These are phyloP conservation scores for Bretschneidera sinensis DNA, from an alignment of 345 rosid species.

Conservation along the genomic window DNA sequence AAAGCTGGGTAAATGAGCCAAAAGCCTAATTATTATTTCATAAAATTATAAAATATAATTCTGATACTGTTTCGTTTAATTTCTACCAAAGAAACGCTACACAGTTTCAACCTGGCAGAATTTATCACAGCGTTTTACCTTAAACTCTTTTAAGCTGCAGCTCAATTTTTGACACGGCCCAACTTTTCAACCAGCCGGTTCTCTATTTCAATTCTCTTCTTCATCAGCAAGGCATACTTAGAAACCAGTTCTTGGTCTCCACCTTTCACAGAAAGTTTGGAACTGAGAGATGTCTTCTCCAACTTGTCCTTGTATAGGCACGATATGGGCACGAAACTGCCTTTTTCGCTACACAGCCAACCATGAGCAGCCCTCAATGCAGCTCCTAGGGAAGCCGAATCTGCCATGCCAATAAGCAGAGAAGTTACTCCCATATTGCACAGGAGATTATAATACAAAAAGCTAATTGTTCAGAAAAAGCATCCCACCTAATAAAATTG, in stretches of 20 bases:
- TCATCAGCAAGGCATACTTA: conserved; percentile 53
- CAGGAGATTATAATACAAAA: no score
- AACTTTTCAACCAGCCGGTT: conserved; percentile 55
- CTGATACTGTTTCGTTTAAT: no score
- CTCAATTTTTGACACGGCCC: conserved; percentile 35
- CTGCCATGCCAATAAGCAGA: conserved; percentile 29
- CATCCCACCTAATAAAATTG: no score
- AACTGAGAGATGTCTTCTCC: conserved; percentile 59
- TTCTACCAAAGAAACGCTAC: no score
- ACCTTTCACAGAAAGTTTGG: conserved; percentile 56
- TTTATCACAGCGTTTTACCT: no score
- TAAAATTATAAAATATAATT: no score
- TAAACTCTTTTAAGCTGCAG: no score
- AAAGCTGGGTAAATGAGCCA: no score
- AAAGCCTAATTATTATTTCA: no score
- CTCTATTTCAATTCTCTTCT: conserved; percentile 73
- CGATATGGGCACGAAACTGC: conserved; percentile 64
- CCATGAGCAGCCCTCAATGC: conserved; percentile 90
- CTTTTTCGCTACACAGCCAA: conserved; percentile 71
- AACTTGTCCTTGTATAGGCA: conserved; percentile 53
- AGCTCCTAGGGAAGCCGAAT: conserved; percentile 94
- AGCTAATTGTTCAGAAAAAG: not conserved
- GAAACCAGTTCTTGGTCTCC: conserved; percentile 48
- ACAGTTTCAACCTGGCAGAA: no score
- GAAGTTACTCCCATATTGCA: not conserved